phyloP scores from a whole-genome alignment of 2,329 filamentous ascomycete genomes.

The Hypocreales sp. region DNA sequence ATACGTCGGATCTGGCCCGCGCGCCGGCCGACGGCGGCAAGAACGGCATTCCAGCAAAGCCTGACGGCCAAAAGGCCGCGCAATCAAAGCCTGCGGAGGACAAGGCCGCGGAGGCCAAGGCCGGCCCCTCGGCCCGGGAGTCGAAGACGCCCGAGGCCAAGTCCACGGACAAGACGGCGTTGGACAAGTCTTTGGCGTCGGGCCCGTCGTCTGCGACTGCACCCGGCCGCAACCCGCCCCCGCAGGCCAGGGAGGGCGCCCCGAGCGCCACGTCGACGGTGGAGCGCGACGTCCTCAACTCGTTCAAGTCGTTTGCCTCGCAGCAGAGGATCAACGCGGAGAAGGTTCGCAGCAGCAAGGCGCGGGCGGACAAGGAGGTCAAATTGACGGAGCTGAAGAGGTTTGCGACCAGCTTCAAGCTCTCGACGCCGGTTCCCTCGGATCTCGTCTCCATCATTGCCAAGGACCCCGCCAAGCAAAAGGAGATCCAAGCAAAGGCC shows the following conservation, averaged over 20 bases:
- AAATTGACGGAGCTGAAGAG: conserved; percentile 92
- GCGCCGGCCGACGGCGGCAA: conserved; percentile 12
- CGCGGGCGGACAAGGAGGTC: conserved; percentile 67
- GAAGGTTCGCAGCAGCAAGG: conserved; percentile 40
- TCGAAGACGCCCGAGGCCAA: conserved; percentile 15
- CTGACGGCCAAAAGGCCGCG: conserved; percentile 10
- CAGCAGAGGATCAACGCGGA: conserved; percentile 39
- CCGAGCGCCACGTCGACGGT: conserved; percentile 38
- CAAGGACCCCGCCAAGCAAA: conserved; percentile 90
- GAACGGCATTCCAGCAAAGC: conserved; percentile 14
- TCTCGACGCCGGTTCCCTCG: conserved; percentile 78
- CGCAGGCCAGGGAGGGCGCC: conserved; percentile 20
- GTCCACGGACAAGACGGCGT: conserved; percentile 10
- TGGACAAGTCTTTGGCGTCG: conserved; percentile 9
- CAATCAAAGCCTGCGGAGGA: conserved; percentile 15
- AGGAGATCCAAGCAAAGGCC: conserved; percentile 81
- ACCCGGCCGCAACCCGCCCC: conserved; percentile 22
- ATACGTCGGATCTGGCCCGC: conserved; percentile 9
- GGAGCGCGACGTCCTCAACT: conserved; percentile 43
- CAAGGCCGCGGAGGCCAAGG: conserved; percentile 17
- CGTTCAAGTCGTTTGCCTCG: conserved; percentile 49
- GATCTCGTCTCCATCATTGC: conserved; percentile 91
- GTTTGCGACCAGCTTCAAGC: conserved; percentile 87
- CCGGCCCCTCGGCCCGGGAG: conserved; percentile 8
- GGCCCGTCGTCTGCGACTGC: conserved; percentile 19